Evolutionary conservation across 2,329 filamentous ascomycete genomes (phyloP), one percentile per base, ranked within the genome.

Genomic region (Sporothrix mexicana): DNA sequence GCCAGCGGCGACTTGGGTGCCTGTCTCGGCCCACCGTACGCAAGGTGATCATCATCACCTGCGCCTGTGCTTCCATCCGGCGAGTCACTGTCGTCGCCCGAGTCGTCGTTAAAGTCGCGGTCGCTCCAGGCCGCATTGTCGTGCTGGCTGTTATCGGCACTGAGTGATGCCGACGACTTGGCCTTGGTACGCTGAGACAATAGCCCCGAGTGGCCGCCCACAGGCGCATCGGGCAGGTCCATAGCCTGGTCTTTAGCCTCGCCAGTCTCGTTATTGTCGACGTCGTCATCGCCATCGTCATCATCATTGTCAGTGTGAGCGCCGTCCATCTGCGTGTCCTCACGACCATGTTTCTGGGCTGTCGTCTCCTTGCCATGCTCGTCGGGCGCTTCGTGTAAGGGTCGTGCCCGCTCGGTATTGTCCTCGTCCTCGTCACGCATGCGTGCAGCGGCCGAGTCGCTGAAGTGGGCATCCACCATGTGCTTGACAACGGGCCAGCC

Each of bases 401-500:
- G 85, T 76, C 91, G 88, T 0, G 93, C 93, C 12, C 92, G 88
- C 78, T 97, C 94, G 0, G 82, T 80, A n/a, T 85, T 87, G 57
- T 85, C 83, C 79, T 93, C 91, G 45, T 91, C 82, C 67, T 92
- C 89, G 77, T 95, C 92, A 1, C 89, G 85, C 0, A 88, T 90
- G 17, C 87, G 85, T 0, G 92, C 91, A 1, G 87, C 83, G 66
- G 88, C 88, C 0, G 90, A 90, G 79, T 97, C 92, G 71, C 90
- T 92, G 80, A 99, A 99, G 82, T 99, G 96, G 0, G 94, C 94
- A 78, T 98, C 95, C 70, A 96, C 95, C 23, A 98, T 84, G 82
- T 99, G 96, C 82, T 98, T 95, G 68, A 98, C 85, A 0, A 99
- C 96, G 0, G 96, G 96, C 96, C 96, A 99, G 1, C 96, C 96